Evolutionary conservation across 2,329 filamentous ascomycete genomes (phyloP), one percentile per base, ranked within the genome.

Genomic region (Teratosphaeria pseudoeucalypti): DNA sequence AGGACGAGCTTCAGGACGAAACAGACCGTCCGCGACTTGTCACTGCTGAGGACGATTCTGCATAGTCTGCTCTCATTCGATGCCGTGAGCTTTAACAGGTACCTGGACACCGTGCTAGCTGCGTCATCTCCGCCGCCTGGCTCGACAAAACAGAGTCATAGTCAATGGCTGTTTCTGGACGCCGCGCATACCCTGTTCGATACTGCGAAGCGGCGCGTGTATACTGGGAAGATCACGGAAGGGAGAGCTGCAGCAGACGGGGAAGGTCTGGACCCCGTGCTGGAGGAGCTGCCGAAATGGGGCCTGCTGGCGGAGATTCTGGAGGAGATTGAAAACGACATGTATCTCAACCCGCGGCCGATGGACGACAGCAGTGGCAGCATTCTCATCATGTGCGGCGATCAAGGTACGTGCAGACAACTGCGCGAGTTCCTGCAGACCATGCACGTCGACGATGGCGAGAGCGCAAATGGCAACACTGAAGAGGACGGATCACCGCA

Each of bases 281-380:
- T 99, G 1, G 94, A 99, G 74, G 92, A 96, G 71, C 86, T 95
- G 66, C 94, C 94, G 2, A 99, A 99, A 72, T 99, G 94, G 94
- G 80, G 81, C 29, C 79, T 96, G 16, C 78, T 99, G 19, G 87
- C 90, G n/a, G 91, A 96, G 59, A 86, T 96, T 0, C 77, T 99
- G 4, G 87, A 92, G 63, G 94, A 99, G 74, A 96, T 99, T 66
- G 94, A 97, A 68, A 84, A 87, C 57, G 92, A 96, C 68, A 80
- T 90, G 16, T 94, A 95, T 71, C 87, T 95, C 68, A 92, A 95
- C 63, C 88, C 90, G 6, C 77, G 80, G 9, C 76, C 81, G n/a
- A 81, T 83, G 59, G 90, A 94, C 71, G 89, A 91, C 67, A 95
- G 91, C 0, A 95, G 91, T 70, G 89, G 89, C n/a, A 90, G 89